Conservation (phyloP, 2,329 filamentous ascomycete species). For the Colletotrichum aenigma region DNA sequence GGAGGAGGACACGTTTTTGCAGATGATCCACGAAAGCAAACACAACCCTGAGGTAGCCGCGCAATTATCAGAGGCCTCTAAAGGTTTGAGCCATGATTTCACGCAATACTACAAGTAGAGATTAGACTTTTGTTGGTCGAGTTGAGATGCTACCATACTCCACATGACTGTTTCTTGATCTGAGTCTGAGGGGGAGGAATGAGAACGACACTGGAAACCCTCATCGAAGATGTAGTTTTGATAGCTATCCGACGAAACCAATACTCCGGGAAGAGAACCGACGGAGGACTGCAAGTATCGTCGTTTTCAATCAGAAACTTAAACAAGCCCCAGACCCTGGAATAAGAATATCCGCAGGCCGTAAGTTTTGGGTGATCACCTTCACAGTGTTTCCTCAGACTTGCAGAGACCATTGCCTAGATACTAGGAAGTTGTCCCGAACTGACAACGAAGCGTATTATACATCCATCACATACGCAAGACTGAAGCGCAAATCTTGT, state of each 20-base stretch:
- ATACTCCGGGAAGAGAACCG: neutral
- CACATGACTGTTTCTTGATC: rapidly evolving
- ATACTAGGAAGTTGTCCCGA: too few relatives aligned
- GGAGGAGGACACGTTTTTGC: neutral
- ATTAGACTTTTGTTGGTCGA: neutral
- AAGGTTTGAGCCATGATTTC: neutral
- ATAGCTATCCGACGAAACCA: neutral
- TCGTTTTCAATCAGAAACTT: neutral
- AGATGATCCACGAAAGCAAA: neutral
- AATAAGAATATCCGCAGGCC: neutral
- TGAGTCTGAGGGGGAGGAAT: neutral
- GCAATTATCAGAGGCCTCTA: neutral
- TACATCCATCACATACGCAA: too few relatives aligned
- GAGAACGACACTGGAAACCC: neutral
- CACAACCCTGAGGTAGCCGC: neutral
- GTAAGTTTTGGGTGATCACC: neutral
- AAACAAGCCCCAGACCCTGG: neutral
- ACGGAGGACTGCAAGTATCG: neutral
- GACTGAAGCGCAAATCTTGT: too few relatives aligned
- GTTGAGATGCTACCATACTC: rapidly evolving
- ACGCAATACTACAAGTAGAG: neutral
- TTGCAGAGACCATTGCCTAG: too few relatives aligned
- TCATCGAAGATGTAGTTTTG: rapidly evolving
- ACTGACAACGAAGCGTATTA: too few relatives aligned
- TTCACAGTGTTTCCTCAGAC: too few relatives aligned